Evolutionary conservation across 1,284 basidiomycete genomes (phyloP).

Genomic region (Rhizoctonia solani): DNA sequence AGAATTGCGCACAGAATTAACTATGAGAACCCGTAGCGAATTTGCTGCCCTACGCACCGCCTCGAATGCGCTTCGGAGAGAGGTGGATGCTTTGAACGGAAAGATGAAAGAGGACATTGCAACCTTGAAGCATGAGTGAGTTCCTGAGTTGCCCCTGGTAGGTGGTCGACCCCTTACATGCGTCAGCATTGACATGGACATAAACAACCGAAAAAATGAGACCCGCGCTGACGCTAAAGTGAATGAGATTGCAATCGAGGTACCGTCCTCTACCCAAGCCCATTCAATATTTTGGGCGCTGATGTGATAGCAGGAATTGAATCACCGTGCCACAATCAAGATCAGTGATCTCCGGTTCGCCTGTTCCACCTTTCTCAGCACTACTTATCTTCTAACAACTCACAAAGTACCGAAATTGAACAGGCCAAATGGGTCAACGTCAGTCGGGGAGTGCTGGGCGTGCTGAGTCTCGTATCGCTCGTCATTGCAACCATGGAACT

Average conservation of each 20-base stretch:
- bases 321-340: conserved; percentile 83
- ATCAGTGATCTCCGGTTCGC: conserved; percentile 74
- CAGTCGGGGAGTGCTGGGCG: conserved; percentile 70
- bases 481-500: conserved; percentile 73
- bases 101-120: conserved; percentile 95
- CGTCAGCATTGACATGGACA: conserved; percentile 89
- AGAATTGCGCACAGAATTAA: conserved; percentile 87
- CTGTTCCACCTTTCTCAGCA: not conserved
- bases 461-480: conserved; percentile 65
- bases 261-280: conserved; percentile 43
- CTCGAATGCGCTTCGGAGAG: conserved; percentile 75
- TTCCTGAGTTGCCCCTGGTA: conserved; percentile 38
- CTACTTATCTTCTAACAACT: not conserved
- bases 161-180: too few species aligned
- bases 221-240: conserved; percentile 85
- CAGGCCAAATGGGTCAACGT: conserved; percentile 92
- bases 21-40: conserved; percentile 84
- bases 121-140: conserved; percentile 89
- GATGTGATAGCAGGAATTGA: conserved; percentile 62
- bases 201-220: conserved; percentile 93
- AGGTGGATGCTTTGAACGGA: conserved; percentile 84
- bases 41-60: conserved; percentile 77
- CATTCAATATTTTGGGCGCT: conserved; percentile 36
- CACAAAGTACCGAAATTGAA: conserved; percentile 69
- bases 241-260: conserved; percentile 89